Conservation (phyloP, 2,329 filamentous ascomycete species). For the Talaromyces verruculosus region DNA sequence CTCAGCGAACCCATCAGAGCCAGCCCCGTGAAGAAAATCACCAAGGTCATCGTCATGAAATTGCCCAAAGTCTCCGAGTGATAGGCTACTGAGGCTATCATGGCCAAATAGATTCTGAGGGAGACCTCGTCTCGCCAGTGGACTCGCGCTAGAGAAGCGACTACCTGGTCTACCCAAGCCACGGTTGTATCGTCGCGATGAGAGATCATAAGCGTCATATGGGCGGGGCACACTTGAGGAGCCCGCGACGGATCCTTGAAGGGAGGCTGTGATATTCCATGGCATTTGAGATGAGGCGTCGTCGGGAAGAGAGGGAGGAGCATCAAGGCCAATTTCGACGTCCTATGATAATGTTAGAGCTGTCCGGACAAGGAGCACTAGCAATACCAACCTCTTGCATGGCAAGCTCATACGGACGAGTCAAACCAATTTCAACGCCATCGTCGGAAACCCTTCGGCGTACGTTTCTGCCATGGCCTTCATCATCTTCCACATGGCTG, state of each 20-base stretch:
- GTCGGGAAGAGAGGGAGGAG: conserved; percentile 65
- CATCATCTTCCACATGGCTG: conserved; percentile 27
- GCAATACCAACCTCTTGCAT: conserved; percentile 37
- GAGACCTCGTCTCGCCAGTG: conserved; percentile 56
- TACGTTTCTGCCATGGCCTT: conserved; percentile 37
- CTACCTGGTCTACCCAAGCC: conserved; percentile 46
- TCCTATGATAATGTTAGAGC: conserved; percentile 35
- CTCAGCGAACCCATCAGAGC: not conserved
- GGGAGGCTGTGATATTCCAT: conserved; percentile 63
- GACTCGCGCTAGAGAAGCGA: conserved; percentile 60
- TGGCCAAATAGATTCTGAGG: conserved; percentile 30
- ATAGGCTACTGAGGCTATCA: conserved; percentile 28
- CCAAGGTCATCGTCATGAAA: conserved; percentile 30
- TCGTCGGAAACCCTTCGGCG: conserved; percentile 35
- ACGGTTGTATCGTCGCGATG: conserved; percentile 29
- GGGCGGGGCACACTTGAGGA: conserved; percentile 34
- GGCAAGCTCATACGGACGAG: conserved; percentile 28
- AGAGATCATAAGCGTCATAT: conserved; percentile 39
- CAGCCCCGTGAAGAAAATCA: conserved; percentile 15
- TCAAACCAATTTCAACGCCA: conserved; percentile 37
- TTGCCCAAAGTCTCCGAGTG: conserved; percentile 25
- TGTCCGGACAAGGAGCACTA: not conserved
- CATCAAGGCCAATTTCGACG: conserved; percentile 70
- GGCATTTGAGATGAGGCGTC: conserved; percentile 66
- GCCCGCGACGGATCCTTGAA: conserved; percentile 53